A percentile compares a stretch with the other conserved stretches of the same genome.
phyloP scores from a whole-genome alignment of 371 early-diverging fungal genomes.

The Choanephora cucurbitarum region DNA sequence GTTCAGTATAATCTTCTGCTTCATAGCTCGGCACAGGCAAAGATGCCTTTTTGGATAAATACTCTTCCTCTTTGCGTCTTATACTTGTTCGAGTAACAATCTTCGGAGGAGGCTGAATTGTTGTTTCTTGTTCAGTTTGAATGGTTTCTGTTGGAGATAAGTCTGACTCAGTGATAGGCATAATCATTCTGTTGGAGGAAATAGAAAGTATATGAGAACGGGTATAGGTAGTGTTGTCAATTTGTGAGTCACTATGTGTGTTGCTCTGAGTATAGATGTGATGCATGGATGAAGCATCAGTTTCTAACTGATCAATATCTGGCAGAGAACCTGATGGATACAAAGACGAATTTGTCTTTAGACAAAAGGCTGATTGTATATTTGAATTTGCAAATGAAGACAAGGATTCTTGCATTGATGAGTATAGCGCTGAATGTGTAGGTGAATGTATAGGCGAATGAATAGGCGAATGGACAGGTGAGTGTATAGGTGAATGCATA shows the following conservation, averaged over 20 bases:
- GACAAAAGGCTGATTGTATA: neutral
- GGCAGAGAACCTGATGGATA: neutral
- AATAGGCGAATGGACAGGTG: neutral
- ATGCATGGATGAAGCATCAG: no score
- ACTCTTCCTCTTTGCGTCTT: neutral
- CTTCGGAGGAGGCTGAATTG: no score
- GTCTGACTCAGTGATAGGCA: no score
- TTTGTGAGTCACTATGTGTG: no score
- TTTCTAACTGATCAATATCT: no score
- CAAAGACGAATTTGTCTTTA: neutral
- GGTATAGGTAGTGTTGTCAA: no score
- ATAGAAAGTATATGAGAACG: no score
- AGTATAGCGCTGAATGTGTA: neutral
- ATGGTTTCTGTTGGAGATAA: no score
- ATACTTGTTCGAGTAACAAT: neutral
- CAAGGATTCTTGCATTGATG: neutral
- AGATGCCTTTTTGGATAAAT: neutral
- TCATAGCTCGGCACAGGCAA: neutral
- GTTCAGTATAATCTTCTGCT: conserved; percentile 3
- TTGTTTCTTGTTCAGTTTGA: no score
- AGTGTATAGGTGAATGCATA: neutral
- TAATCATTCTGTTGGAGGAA: no score
- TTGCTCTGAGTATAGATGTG: no score
- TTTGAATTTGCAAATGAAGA: neutral
- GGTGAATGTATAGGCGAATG: neutral